A percentile compares a stretch with the other conserved stretches of the same genome.
Conservation (phyloP, 2,329 filamentous ascomycete genomes). For the Rosellinia necatrix region DNA sequence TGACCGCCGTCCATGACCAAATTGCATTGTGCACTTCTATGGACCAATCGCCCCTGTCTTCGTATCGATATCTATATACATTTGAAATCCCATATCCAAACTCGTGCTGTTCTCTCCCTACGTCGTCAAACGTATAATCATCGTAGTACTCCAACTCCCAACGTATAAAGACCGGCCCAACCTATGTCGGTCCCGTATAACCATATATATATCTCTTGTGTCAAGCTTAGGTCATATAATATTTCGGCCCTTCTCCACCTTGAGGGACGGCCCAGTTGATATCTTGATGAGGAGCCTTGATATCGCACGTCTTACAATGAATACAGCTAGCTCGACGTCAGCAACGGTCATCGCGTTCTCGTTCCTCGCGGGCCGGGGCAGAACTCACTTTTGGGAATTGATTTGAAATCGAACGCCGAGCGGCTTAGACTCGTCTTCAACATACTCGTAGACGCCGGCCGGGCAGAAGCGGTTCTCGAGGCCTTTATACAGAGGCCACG, state of each 20-base stretch:
- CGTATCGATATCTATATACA: slow-evolving; percentile 23
- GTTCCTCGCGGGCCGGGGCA: not conserved
- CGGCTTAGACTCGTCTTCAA: slow-evolving; percentile 86
- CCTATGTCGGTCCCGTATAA: not conserved
- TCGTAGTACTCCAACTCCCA: not conserved
- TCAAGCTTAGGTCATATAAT: slow-evolving; percentile 60
- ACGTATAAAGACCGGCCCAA: slow-evolving; percentile 2
- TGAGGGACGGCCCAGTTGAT: slow-evolving; percentile 98
- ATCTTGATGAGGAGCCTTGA: slow-evolving; percentile 95
- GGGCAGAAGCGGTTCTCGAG: slow-evolving; percentile 97
- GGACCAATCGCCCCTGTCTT: too few relatives aligned
- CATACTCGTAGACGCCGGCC: slow-evolving; percentile 96
- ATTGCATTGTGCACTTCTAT: not conserved
- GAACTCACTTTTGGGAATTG: slow-evolving; percentile 90
- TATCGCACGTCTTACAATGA: slow-evolving; percentile 99
- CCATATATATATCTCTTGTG: not conserved
- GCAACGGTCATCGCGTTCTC: slow-evolving; percentile 31
- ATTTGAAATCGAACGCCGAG: slow-evolving; percentile 96
- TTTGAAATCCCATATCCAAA: not conserved
- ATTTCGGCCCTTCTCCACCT: slow-evolving; percentile 79
- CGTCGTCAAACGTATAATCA: slow-evolving; percentile 17
- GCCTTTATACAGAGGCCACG: slow-evolving; percentile 88
- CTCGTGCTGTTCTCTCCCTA: not conserved
- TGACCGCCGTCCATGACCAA: slow-evolving; percentile 1
- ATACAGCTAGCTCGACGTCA: slow-evolving; percentile 73